Percentiles rank a stretch among this genome's conserved stretches.
phyloP scores from a whole-genome alignment of 805 yeast species.

The Tetrapisispora taiwanensis region DNA sequence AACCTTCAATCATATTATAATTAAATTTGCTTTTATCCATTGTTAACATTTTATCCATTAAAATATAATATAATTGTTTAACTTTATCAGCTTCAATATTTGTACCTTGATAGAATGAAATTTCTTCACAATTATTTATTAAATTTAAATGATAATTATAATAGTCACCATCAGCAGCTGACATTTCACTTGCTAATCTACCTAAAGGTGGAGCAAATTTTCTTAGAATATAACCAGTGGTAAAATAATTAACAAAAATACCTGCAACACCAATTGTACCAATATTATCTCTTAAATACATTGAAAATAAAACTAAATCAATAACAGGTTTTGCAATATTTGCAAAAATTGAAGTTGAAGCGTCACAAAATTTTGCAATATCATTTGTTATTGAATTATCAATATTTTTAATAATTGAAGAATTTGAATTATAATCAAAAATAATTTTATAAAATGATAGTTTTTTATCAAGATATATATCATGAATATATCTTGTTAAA shows the following conservation, averaged over 20 bases:
- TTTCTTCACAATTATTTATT: constrained; percentile 85
- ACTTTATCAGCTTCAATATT: constrained; percentile 64
- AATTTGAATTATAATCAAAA: constrained; percentile 40
- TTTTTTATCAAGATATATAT: constrained; percentile 69
- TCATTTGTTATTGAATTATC: constrained; percentile 80
- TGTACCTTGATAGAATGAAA: constrained; percentile 88
- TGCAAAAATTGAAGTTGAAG: constrained; percentile 75
- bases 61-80: constrained; percentile 43
- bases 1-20: constrained; percentile 73
- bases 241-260: constrained; percentile 66
- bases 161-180: constrained; percentile 79
- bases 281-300: constrained; percentile 72
- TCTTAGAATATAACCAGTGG: constrained; percentile 69
- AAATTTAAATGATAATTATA: constrained; percentile 78
- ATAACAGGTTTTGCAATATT: constrained; percentile 86
- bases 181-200: constrained; percentile 56
- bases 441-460: constrained; percentile 76
- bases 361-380: constrained; percentile 66
- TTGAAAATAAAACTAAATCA: constrained; percentile 74
- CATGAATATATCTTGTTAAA: constrained; percentile 78
- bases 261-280: constrained; percentile 84
- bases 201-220: constrained; percentile 79
- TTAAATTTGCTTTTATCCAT: constrained; percentile 51
- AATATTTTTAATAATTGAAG: constrained; percentile 47
- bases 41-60: constrained; percentile 44